phyloP scores from a whole-genome alignment of 345 rosid genomes.

The Citrus glauca region DNA sequence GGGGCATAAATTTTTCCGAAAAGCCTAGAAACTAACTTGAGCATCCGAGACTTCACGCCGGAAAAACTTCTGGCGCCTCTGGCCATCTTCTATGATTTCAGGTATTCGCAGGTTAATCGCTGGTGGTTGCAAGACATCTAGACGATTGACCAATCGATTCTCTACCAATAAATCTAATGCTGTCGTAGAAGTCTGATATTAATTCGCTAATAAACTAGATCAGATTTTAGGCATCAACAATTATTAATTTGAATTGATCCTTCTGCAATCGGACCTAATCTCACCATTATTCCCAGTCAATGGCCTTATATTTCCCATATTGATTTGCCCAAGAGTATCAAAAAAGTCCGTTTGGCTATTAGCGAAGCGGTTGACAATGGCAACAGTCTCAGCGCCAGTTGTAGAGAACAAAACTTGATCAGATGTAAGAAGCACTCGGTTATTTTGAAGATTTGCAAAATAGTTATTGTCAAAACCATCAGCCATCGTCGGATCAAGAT shows the following conservation, averaged over 20 bases:
- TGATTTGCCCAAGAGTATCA: slow-evolving; percentile 24
- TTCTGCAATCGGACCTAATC: slow-evolving; percentile 30
- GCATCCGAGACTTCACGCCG: no score
- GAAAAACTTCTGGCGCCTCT: no score
- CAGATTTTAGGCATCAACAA: no score
- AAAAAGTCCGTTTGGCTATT: slow-evolving; percentile 36
- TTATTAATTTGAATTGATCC: slow-evolving; percentile 23
- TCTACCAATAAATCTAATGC: no score
- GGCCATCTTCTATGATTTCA: no score
- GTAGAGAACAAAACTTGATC: slow-evolving; percentile 43
- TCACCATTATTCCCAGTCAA: slow-evolving; percentile 35
- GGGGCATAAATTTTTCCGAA: no score
- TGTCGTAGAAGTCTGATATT: no score
- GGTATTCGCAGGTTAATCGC: no score
- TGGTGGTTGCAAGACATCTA: no score
- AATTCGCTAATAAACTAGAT: no score
- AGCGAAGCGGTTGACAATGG: slow-evolving; percentile 34
- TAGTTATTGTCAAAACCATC: slow-evolving; percentile 29
- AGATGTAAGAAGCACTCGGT: slow-evolving; percentile 29
- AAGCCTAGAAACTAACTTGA: no score
- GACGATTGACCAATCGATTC: no score
- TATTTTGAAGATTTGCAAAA: slow-evolving; percentile 25
- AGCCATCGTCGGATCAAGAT: slow-evolving; percentile 6
- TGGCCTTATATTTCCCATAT: slow-evolving; percentile 39
- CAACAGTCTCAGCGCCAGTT: slow-evolving; percentile 12